Percentiles rank a stretch among this genome's conserved stretches.
phyloP scores from a whole-genome alignment of 177 flowering plant species.

The Telopea speciosissima region DNA sequence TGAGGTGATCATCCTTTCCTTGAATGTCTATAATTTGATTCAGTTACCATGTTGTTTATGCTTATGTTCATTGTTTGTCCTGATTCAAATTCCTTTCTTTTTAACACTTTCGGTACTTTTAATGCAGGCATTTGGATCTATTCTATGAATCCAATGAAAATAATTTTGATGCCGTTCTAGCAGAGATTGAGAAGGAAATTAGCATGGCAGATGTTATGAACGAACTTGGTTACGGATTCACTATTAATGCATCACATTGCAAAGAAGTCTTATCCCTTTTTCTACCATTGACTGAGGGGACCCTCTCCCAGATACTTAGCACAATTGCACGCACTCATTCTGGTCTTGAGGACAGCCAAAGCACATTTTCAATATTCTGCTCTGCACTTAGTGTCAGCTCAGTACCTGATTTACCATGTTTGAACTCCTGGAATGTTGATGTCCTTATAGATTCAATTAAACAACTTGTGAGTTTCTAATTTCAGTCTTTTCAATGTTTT shows the following conservation, averaged over 20 bases:
- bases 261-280: constrained; percentile 73
- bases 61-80: neutral
- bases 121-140: constrained; percentile 53
- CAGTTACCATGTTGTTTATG: neutral
- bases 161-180: constrained; percentile 74
- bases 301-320: constrained; percentile 62
- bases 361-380: constrained; percentile 48
- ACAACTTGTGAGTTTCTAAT: constrained; percentile 62
- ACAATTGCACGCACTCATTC: constrained; percentile 50
- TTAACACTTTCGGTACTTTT: constrained; percentile 6
- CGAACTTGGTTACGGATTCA: constrained; percentile 93
- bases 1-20: constrained; percentile 39
- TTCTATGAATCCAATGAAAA: constrained; percentile 37
- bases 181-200: constrained; percentile 81
- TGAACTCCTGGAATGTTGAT: constrained; percentile 75
- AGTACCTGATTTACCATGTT: constrained; percentile 38
- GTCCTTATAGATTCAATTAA: constrained; percentile 77
- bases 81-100: neutral
- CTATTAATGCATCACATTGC: constrained; percentile 62
- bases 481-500: neutral
- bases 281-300: constrained; percentile 62
- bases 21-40: constrained; percentile 5
- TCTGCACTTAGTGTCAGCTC: constrained; percentile 55
- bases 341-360: constrained; percentile 70
- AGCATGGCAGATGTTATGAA: constrained; percentile 72